These are phyloP conservation scores for Leucaena leucocephala DNA, from an alignment of 306 rosid genomes.

Conservation along the genomic window DNA sequence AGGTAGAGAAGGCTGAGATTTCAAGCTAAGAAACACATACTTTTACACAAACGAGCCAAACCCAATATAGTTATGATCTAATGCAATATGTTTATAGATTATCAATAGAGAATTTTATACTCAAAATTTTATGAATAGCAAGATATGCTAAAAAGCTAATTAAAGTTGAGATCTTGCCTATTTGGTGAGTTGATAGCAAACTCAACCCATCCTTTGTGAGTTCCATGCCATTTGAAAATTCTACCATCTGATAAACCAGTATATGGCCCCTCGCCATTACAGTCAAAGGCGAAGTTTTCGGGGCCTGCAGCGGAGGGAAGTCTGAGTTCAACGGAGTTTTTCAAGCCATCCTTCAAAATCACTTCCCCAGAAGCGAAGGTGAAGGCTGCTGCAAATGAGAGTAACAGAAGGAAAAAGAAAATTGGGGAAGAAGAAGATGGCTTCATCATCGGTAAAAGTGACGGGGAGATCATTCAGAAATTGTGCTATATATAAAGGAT, in stretches of 20 bases:
- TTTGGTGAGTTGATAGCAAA: not conserved
- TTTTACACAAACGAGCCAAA: not conserved
- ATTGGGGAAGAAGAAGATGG: not conserved
- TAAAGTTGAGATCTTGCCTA: not conserved
- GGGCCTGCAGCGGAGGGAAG: not conserved
- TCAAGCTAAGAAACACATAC: not conserved
- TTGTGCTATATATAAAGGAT: not conserved
- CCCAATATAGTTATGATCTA: not conserved
- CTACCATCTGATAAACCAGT: not conserved
- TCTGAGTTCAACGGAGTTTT: not conserved
- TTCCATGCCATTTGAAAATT: not conserved
- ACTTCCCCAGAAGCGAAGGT: not conserved
- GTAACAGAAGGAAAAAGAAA: not conserved
- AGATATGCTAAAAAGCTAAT: too few relatives aligned
- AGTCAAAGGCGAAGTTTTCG: not conserved
- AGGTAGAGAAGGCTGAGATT: not conserved
- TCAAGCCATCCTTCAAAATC: not conserved
- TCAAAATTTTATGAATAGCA: not conserved
- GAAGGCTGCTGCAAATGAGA: not conserved
- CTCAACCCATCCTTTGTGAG: not conserved
- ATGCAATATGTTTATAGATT: not conserved
- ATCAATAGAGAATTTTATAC: not conserved
- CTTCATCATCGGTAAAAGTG: not conserved
- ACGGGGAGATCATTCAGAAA: not conserved
- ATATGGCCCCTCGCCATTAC: not conserved